These are phyloP conservation scores for Solanum chmielewskii DNA, from an alignment of 257 asterid genomes.

Conservation along the genomic window DNA sequence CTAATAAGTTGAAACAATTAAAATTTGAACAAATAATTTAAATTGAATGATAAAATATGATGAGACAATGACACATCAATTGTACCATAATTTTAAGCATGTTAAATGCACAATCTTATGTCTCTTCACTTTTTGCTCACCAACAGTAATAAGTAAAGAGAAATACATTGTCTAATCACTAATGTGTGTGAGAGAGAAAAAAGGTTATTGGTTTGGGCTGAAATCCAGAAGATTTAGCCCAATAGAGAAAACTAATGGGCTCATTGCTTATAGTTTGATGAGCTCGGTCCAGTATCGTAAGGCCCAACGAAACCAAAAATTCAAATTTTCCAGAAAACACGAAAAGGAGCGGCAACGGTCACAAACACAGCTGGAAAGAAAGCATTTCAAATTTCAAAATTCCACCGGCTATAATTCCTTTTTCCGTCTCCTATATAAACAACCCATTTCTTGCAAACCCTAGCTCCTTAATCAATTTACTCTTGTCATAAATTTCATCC, in stretches of 20 bases:
- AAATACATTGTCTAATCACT: neutral
- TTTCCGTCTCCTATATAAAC: neutral
- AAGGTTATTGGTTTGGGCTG: neutral
- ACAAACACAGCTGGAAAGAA: neutral
- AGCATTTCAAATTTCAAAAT: neutral
- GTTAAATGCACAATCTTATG: neutral
- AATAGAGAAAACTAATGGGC: neutral
- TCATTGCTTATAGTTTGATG: neutral
- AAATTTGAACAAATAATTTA: neutral
- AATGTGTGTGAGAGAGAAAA: neutral
- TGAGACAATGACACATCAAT: neutral
- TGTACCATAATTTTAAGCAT: neutral
- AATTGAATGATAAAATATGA: neutral
- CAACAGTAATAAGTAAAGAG: neutral
- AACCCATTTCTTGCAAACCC: neutral
- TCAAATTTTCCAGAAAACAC: neutral
- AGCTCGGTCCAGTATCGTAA: neutral
- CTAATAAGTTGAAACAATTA: neutral
- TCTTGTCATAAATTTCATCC: neutral
- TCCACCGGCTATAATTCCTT: no score
- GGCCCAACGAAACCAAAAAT: neutral
- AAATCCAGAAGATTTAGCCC: neutral
- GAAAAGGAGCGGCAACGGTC: neutral
- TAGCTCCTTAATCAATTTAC: neutral
- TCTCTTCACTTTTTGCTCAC: neutral